Evolutionary conservation across 495 filamentous ascomycete genomes (phyloP).

Genomic region (Xylaria scruposa): DNA sequence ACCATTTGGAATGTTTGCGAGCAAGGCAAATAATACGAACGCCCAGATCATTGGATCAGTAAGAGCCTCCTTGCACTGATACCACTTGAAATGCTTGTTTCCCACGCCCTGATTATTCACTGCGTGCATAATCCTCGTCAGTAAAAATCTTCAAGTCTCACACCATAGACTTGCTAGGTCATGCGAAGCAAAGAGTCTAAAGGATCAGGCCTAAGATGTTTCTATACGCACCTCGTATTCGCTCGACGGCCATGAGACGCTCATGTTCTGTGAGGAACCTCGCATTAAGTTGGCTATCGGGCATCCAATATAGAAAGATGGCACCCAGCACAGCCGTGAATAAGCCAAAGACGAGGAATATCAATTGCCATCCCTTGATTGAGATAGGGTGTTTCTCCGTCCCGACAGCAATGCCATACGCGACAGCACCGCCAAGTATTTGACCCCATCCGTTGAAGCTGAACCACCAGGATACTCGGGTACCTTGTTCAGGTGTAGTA

Average conservation of each 20-base stretch:
- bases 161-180: not conserved
- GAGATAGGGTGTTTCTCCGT: conserved; percentile 56
- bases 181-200: not conserved
- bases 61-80: conserved; percentile 65
- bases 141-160: not conserved
- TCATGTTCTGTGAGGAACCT: conserved; percentile 70
- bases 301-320: conserved; percentile 67
- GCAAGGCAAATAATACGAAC: conserved; percentile 67
- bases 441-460: conserved; percentile 67
- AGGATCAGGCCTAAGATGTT: not conserved
- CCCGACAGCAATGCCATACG: conserved; percentile 70
- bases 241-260: conserved; percentile 62
- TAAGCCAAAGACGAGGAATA: conserved; percentile 71
- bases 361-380: conserved; percentile 70
- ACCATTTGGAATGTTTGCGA: conserved; percentile 69
- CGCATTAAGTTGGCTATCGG: conserved; percentile 73
- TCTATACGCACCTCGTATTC: conserved; percentile 50
- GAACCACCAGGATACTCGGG: conserved; percentile 67
- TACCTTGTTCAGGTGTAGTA: conserved; percentile 64
- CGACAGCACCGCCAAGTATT: conserved; percentile 67
- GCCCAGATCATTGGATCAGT: conserved; percentile 57
- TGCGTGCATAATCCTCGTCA: too few relatives aligned
- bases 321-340: conserved; percentile 64
- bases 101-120: conserved; percentile 72
- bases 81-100: conserved; percentile 71